A percentile compares a stretch with the other conserved stretches of the same genome.
These are phyloP conservation scores for Iris pallida DNA, from an alignment of 116 monocot genomes.

Conservation along the genomic window DNA sequence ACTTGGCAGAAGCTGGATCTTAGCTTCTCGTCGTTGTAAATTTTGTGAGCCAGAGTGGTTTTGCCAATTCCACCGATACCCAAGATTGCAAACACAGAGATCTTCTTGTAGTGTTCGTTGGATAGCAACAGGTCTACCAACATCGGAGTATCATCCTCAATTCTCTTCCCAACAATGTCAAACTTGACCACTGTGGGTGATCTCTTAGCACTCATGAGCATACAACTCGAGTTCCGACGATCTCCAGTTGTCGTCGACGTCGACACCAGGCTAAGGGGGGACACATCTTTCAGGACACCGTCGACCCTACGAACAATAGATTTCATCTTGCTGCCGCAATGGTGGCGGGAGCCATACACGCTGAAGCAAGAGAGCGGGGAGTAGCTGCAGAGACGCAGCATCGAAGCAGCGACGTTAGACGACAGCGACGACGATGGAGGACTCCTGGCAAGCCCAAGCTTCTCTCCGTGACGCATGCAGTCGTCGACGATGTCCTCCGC, in stretches of 20 bases:
- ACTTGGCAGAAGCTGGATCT: slow-evolving; percentile 4
- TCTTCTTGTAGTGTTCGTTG: background rate
- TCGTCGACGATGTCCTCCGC: slow-evolving; percentile 33
- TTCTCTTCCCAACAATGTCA: slow-evolving; percentile 9
- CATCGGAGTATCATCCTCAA: slow-evolving; percentile 11
- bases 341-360: background rate
- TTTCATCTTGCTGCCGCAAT: background rate
- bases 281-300: slow-evolving; percentile 10
- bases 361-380: background rate
- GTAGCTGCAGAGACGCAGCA: background rate
- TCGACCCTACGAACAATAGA: slow-evolving; percentile 10
- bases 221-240: background rate
- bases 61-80: slow-evolving; percentile 43
- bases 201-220: background rate
- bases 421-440: background rate
- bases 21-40: slow-evolving; percentile 24
- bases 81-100: slow-evolving; percentile 15
- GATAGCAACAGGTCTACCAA: slow-evolving; percentile 18
- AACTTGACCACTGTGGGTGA: slow-evolving; percentile 2
- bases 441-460: background rate
- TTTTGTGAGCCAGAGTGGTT: slow-evolving; percentile 35
- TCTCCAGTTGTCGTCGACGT: background rate
- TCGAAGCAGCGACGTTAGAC: background rate
- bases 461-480: slow-evolving; percentile 13
- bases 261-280: background rate